phyloP scores from a whole-genome alignment of 257 asterid species.

The Nicotiana attenuata region DNA sequence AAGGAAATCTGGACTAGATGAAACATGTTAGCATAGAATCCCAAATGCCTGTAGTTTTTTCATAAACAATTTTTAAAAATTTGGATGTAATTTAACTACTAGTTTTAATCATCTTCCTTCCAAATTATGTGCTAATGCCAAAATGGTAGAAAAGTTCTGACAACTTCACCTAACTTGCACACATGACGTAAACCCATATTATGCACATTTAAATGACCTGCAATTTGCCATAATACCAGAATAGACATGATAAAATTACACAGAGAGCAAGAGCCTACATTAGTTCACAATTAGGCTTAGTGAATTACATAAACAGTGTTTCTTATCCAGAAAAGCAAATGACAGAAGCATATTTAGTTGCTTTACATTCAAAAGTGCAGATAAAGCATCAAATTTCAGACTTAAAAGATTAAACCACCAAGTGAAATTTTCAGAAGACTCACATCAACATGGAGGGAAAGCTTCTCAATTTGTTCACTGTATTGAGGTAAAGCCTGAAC shows the following conservation, averaged over 20 bases:
- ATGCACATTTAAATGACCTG: not conserved
- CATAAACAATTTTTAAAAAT: not conserved
- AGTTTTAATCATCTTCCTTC: not conserved
- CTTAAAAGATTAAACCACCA: conserved; percentile 9
- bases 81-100: not conserved
- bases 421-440: conserved; percentile 37
- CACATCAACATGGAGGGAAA: conserved; percentile 99
- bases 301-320: not conserved
- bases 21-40: not conserved
- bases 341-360: not conserved
- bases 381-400: not conserved
- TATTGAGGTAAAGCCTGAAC: conserved; percentile 99
- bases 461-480: conserved; percentile 98
- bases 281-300: not conserved
- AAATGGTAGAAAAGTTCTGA: not conserved
- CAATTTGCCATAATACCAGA: not conserved
- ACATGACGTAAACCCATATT: not conserved
- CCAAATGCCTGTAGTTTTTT: not conserved
- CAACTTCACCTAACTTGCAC: not conserved
- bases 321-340: not conserved
- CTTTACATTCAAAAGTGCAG: not conserved
- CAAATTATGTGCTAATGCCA: not conserved
- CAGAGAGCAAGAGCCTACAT: not conserved
- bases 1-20: not conserved
- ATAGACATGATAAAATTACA: not conserved